Conservation (phyloP, 2,329 filamentous ascomycete genomes). For the Clonostachys rhizophaga region DNA sequence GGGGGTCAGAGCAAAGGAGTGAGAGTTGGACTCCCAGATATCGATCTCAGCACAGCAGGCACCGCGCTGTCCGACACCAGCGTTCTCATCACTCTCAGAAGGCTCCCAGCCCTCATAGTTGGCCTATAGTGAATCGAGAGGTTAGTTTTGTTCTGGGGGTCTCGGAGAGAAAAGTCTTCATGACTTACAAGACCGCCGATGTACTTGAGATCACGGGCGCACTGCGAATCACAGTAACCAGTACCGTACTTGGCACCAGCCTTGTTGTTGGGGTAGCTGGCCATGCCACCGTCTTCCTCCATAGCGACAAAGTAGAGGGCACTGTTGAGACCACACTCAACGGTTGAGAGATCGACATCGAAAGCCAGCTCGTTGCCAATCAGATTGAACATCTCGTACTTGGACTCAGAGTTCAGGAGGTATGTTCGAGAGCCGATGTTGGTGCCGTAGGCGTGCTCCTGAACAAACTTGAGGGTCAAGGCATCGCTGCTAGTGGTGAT, state of each 20-base stretch:
- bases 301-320: conserved; percentile 57
- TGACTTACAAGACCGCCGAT: conserved; percentile 31
- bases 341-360: conserved; percentile 59
- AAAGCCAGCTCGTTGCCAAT: conserved; percentile 61
- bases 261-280: conserved; percentile 36
- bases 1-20: conserved; percentile 38
- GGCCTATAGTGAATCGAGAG: conserved; percentile 11
- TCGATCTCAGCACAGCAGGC: conserved; percentile 56
- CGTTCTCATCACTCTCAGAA: conserved; percentile 44
- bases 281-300: conserved; percentile 45
- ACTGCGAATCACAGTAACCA: conserved; percentile 47
- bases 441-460: conserved; percentile 33
- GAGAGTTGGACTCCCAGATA: conserved; percentile 55
- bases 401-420: conserved; percentile 47
- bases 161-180: background rate
- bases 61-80: conserved; percentile 40
- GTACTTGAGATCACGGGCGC: conserved; percentile 40
- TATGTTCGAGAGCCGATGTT: conserved; percentile 48
- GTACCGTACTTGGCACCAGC: conserved; percentile 50
- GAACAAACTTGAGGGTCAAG: conserved; percentile 45
- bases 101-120: conserved; percentile 38
- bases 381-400: conserved; percentile 57
- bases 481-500: conserved; percentile 37
- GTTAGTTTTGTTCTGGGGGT: background rate
- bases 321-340: conserved; percentile 62